phyloP scores from a whole-genome alignment of 345 rosid species.

The Noccaea caerulescens region DNA sequence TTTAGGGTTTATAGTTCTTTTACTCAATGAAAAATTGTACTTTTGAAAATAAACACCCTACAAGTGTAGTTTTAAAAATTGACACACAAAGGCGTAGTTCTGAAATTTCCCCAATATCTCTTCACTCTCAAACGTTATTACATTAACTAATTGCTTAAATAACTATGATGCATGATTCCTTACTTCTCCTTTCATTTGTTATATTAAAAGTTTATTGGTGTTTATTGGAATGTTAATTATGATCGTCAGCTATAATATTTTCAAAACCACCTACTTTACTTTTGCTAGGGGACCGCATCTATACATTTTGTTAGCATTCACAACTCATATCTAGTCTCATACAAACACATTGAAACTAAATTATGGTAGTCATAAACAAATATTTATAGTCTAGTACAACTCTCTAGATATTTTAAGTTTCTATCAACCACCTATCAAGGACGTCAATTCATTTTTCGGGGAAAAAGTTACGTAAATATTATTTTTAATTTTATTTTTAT shows the following conservation, averaged over 20 bases:
- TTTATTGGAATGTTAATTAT: not conserved
- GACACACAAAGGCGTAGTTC: too few relatives aligned
- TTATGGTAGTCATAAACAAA: not conserved
- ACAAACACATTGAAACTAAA: conserved; percentile 15
- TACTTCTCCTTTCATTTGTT: not conserved
- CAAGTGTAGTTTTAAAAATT: too few relatives aligned
- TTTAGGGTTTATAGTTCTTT: too few relatives aligned
- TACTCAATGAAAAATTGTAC: too few relatives aligned
- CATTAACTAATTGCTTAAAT: conserved; percentile 1
- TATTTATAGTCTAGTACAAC: not conserved
- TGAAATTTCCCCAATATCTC: too few relatives aligned
- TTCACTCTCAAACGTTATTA: conserved; percentile 7
- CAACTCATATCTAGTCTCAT: not conserved
- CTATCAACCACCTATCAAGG: not conserved
- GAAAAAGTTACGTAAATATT: not conserved
- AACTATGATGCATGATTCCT: conserved; percentile 21
- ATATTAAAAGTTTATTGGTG: conserved; percentile 1
- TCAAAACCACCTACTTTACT: conserved; percentile 17
- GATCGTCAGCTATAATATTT: conserved; percentile 11
- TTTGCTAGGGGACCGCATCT: conserved; percentile 16
- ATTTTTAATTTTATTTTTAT: not conserved
- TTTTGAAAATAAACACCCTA: too few relatives aligned
- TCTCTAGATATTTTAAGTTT: not conserved
- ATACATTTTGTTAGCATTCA: conserved; percentile 8
- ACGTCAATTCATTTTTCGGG: not conserved